Conservation (phyloP, 805 yeast species). For the Phaffomyces antillensis region DNA sequence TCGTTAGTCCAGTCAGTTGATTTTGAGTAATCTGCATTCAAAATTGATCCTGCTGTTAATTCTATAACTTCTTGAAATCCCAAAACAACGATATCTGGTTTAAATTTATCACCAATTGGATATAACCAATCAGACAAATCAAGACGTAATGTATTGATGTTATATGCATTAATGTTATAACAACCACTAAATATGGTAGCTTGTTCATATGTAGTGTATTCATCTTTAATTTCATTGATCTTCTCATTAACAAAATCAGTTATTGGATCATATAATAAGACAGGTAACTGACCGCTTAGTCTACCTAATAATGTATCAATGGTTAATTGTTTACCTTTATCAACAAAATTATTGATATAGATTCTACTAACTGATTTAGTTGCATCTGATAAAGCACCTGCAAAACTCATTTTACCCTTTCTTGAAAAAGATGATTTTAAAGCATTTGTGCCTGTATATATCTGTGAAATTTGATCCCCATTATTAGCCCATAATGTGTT, state of each 20-base stretch:
- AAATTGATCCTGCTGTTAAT: slow-evolving; percentile 81
- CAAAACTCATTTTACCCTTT: slow-evolving; percentile 92
- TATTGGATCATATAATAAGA: slow-evolving; percentile 79
- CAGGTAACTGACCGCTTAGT: slow-evolving; percentile 62
- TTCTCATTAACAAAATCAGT: slow-evolving; percentile 74
- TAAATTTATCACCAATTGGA: slow-evolving; percentile 51
- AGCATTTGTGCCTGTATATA: slow-evolving; percentile 97
- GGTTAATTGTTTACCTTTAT: slow-evolving; percentile 81
- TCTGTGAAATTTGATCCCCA: slow-evolving; percentile 93
- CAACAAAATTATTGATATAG: slow-evolving; percentile 94
- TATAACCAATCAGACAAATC: slow-evolving; percentile 76
- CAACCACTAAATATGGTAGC: slow-evolving; percentile 76
- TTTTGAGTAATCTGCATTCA: slow-evolving; percentile 76
- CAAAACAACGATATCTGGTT: slow-evolving; percentile 78
- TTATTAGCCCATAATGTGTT: slow-evolving; percentile 96
- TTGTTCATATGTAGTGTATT: slow-evolving; percentile 52
- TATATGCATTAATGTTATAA: slow-evolving; percentile 81
- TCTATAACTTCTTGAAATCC: slow-evolving; percentile 95
- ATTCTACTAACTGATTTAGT: slow-evolving; percentile 92
- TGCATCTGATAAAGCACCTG: slow-evolving; percentile 96
- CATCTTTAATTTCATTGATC: slow-evolving; percentile 32
- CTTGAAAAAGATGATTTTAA: slow-evolving; percentile 90
- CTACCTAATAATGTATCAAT: slow-evolving; percentile 84
- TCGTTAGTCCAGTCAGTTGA: slow-evolving; percentile 73
- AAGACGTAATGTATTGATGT: slow-evolving; percentile 68